Evolutionary conservation across 73 alveolate species (phyloP).

Genomic region (Tetrahymena borealis): DNA sequence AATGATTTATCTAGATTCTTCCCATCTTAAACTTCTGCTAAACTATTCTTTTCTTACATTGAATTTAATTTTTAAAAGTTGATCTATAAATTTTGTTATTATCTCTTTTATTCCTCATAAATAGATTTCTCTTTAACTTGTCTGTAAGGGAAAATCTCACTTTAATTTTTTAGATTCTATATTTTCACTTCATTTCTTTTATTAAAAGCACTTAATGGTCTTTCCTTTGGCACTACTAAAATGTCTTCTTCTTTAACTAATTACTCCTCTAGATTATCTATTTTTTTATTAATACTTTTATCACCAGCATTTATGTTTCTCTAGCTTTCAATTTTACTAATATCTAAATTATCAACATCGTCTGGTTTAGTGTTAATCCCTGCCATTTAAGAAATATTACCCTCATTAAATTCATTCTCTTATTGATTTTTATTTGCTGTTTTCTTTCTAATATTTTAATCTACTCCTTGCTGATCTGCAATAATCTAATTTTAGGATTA

Average conservation of each 20-base stretch:
- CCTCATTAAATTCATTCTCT: not conserved
- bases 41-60: not conserved
- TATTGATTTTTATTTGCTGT: not conserved
- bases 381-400: not conserved
- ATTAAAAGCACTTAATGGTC: not conserved
- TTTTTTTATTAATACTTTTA: not conserved
- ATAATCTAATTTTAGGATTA: not conserved
- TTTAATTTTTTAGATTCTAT: not conserved
- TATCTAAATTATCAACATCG: not conserved
- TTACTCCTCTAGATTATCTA: not conserved
- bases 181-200: not conserved
- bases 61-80: not conserved
- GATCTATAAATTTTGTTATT: not conserved
- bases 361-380: not conserved
- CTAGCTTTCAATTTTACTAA: not conserved
- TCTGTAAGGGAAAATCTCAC: not conserved
- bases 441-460: not conserved
- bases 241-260: not conserved
- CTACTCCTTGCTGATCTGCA: not conserved
- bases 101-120: not conserved
- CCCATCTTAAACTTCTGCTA: not conserved
- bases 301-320: not conserved
- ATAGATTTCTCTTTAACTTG: not conserved
- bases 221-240: not conserved
- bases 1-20: not conserved